Evolutionary conservation across 2,329 filamentous ascomycete species (phyloP), one percentile per base, ranked within the genome.

Genomic region (Alternaria atra): DNA sequence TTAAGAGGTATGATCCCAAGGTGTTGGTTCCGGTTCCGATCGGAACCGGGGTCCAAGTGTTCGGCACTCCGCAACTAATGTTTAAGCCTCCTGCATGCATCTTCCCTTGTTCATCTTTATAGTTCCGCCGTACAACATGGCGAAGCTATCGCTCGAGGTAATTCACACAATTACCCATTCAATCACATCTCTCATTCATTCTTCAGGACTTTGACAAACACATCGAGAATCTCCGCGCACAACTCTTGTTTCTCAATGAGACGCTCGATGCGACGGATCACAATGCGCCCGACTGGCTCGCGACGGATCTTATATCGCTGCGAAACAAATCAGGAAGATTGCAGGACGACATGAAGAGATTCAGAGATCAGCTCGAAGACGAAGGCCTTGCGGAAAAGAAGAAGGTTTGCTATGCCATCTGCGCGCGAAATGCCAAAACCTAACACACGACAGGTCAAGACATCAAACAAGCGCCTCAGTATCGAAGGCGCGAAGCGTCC

Each of bases 251-350:
- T 61, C 65, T 77, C 47, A 71, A 71, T 52, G 64, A 72, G 56
- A 64, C 70, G 25, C 73, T 77, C 65, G 70, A 77, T 61, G 68
- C 68, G 34, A 77, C 73, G 39, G 74, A 77, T 58, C 70, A 74
- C 63, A 74, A 74, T 69, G 69, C 67, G 34, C 74, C 74, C 12
- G 74, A 77, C 54, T 77, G 74, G 74, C 66, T 76, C n/a, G 71
- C 74, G n/a, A 70, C 70, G 6, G 74, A 77, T 48, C 69, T 78
- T 39, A 57, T 77, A 47, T 72, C 69, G 20, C 56, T 78, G 44
- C 70, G 73, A 34, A 75, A 75, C 29, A 74, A 75, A 55, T 71
- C 73, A 15, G 70, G 74, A 15, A 72, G 72, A 37, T 53, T 78
- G 29, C 67, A 71, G n/a, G 74, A 76, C 65, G 73, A 74, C 39